These are phyloP conservation scores for Aspergillus indologenus DNA, from an alignment of 495 filamentous ascomycete genomes.

Conservation along the genomic window DNA sequence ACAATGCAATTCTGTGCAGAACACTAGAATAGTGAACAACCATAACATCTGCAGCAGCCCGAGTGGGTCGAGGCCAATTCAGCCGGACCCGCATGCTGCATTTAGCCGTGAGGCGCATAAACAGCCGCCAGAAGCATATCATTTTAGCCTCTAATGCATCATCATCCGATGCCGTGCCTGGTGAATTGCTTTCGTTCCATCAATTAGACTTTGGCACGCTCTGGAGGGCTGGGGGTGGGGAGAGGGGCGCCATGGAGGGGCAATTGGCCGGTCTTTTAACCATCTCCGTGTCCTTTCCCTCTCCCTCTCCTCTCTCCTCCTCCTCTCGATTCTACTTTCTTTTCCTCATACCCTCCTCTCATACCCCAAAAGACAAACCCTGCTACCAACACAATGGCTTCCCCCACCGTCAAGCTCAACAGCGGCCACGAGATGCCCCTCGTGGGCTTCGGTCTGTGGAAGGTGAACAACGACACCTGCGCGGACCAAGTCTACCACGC, in stretches of 20 bases:
- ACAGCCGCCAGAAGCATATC: not conserved
- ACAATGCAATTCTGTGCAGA: not conserved
- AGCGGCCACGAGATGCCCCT: slow-evolving; percentile 82
- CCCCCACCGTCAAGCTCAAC: slow-evolving; percentile 67
- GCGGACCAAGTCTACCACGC: slow-evolving; percentile 83
- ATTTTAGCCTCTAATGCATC: slow-evolving; percentile 15
- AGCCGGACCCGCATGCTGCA: not conserved
- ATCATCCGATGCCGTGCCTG: not conserved
- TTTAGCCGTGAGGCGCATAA: not conserved
- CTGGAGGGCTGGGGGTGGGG: not conserved
- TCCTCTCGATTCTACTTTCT: slow-evolving; percentile 4
- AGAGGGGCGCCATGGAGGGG: no score
- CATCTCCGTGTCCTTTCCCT: no score
- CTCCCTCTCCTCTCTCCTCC: not conserved
- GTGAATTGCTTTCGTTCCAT: not conserved
- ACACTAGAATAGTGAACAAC: no score
- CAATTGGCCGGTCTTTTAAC: not conserved
- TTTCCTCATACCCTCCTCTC: not conserved
- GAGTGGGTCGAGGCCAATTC: not conserved
- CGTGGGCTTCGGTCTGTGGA: slow-evolving; percentile 82
- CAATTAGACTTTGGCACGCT: not conserved
- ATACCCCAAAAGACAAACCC: not conserved
- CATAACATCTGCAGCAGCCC: not conserved
- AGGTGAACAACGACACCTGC: slow-evolving; percentile 73
- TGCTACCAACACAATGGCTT: slow-evolving; percentile 7